Conservation (phyloP, 2,329 filamentous ascomycete species). For the Fusarium temperatum region DNA sequence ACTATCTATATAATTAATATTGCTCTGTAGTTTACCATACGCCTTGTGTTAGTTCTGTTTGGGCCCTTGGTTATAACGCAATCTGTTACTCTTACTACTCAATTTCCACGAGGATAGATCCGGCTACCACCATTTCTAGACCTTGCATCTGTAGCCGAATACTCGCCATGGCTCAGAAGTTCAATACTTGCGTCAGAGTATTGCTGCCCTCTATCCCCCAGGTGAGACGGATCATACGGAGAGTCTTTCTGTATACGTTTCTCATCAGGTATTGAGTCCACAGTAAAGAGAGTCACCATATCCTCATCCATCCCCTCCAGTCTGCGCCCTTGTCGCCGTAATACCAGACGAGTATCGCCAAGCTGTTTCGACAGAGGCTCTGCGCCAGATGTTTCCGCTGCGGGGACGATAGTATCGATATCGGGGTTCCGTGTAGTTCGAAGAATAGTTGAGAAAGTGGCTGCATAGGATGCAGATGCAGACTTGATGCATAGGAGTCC, state of each 20-base stretch:
- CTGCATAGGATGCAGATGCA: neutral
- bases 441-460: constrained; percentile 9
- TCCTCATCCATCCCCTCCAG: neutral
- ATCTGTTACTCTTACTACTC: neutral
- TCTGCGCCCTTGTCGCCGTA: neutral
- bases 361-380: constrained; percentile 2
- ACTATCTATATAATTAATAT: neutral
- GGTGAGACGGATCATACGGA: neutral
- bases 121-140: accelerated
- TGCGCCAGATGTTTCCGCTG: neutral
- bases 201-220: neutral
- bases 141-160: accelerated
- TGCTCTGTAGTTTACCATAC: neutral
- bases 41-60: no score
- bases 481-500: neutral
- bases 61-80: accelerated
- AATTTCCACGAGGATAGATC: accelerated
- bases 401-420: neutral
- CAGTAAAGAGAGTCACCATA: neutral
- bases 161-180: neutral
- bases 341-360: neutral
- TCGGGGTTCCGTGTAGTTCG: constrained; percentile 8
- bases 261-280: neutral
- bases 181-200: neutral
- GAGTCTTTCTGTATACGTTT: accelerated